Conservation (phyloP, 2,329 filamentous ascomycete genomes). For the Tolypocladium capitatum region DNA sequence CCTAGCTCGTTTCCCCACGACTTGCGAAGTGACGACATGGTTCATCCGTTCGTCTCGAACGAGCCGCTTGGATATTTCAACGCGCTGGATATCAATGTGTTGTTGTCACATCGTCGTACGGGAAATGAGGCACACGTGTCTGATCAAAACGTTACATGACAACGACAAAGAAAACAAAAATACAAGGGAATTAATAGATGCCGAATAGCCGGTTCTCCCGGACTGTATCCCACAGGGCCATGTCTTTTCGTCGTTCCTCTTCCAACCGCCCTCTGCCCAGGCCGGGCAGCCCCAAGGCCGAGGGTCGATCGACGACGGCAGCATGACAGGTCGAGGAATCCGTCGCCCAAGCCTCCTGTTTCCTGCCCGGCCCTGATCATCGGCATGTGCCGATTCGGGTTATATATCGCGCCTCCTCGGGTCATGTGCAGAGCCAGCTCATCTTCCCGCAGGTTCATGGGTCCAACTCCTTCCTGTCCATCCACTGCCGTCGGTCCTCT, state of each 20-base stretch:
- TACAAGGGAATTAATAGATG: slow-evolving; percentile 36
- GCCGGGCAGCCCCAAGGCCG: neutral
- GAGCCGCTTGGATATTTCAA: neutral
- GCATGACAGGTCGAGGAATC: neutral
- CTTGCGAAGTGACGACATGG: too few relatives aligned
- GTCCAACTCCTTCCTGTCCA: neutral
- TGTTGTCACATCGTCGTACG: neutral
- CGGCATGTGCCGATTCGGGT: slow-evolving; percentile 1
- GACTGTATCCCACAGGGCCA: slow-evolving; percentile 9
- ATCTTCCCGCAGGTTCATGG: neutral
- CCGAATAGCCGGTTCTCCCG: slow-evolving; percentile 21
- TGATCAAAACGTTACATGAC: neutral
- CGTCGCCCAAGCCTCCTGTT: neutral
- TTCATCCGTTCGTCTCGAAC: too few relatives aligned
- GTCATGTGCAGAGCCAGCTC: neutral
- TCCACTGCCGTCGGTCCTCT: neutral
- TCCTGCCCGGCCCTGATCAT: neutral
- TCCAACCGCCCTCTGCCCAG: slow-evolving; percentile 8
- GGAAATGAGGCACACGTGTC: neutral
- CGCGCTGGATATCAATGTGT: neutral
- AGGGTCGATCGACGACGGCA: neutral
- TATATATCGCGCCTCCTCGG: slow-evolving; percentile 1
- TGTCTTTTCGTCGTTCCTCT: slow-evolving; percentile 8
- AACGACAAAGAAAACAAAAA: slow-evolving; percentile 15
- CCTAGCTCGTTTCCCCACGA: neutral